These are phyloP conservation scores for Endothia cerciana DNA, from an alignment of 2,329 filamentous ascomycete genomes.

Conservation along the genomic window DNA sequence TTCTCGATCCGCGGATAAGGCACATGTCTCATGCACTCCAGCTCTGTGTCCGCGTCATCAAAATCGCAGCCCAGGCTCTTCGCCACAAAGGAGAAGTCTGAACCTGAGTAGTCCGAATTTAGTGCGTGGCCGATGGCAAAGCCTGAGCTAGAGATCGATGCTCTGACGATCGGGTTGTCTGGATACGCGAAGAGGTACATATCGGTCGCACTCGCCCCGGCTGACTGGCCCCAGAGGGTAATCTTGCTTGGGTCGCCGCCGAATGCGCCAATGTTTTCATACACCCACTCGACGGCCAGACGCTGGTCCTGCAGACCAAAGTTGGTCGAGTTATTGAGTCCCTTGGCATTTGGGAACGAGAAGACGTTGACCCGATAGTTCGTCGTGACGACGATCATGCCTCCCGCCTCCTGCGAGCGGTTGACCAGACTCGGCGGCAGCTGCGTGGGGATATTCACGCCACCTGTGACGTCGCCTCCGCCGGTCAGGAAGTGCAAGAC, in stretches of 20 bases:
- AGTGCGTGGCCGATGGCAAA: constrained; percentile 21
- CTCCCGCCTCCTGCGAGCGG: constrained; percentile 37
- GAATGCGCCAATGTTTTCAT: constrained; percentile 44
- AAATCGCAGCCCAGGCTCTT: constrained; percentile 35
- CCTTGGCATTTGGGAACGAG: constrained; percentile 36
- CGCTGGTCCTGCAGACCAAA: constrained; percentile 30
- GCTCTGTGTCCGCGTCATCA: constrained; percentile 32
- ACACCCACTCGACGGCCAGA: constrained; percentile 41
- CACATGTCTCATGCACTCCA: constrained; percentile 37
- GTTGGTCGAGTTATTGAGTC: constrained; percentile 21
- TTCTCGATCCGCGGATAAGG: constrained; percentile 35
- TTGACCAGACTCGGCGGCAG: constrained; percentile 45
- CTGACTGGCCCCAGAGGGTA: constrained; percentile 37
- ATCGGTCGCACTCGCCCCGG: constrained; percentile 33
- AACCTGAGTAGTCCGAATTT: constrained; percentile 30
- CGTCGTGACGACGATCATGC: constrained; percentile 45
- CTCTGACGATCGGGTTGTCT: constrained; percentile 33
- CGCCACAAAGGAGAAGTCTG: constrained; percentile 38
- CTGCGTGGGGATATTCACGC: constrained; percentile 45
- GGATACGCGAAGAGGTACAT: constrained; percentile 35
- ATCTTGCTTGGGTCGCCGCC: constrained; percentile 45
- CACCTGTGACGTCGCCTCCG: constrained; percentile 33
- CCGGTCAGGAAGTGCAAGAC: constrained; percentile 25
- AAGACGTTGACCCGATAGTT: constrained; percentile 38
- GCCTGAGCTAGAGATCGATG: constrained; percentile 30